phyloP scores from a whole-genome alignment of 2,329 filamentous ascomycete genomes.

The Aspergillus novoparasiticus region DNA sequence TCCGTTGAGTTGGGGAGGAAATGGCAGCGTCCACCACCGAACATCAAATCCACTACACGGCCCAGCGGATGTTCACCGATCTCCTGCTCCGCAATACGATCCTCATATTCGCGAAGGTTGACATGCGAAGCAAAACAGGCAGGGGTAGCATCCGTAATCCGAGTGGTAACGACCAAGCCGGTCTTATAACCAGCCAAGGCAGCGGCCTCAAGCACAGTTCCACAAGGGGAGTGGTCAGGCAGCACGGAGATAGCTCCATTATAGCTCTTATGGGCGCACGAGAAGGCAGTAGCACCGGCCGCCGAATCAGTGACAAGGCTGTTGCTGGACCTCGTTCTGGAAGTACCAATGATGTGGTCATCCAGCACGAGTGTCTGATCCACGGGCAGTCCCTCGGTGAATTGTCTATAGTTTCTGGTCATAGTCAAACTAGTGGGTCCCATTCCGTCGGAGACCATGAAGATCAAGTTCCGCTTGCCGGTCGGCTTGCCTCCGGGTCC shows the following conservation, averaged over 20 bases:
- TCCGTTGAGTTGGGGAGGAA: constrained; percentile 81
- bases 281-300: constrained; percentile 95
- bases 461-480: constrained; percentile 89
- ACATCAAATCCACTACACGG: constrained; percentile 84
- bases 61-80: constrained; percentile 85
- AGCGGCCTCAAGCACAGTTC: constrained; percentile 89
- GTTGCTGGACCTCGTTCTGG: constrained; percentile 79
- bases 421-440: constrained; percentile 86
- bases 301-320: constrained; percentile 93
- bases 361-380: constrained; percentile 80
- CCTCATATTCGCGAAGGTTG: constrained; percentile 75
- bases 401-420: constrained; percentile 84
- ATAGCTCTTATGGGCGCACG: constrained; percentile 90
- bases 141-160: constrained; percentile 93
- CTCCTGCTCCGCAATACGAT: constrained; percentile 90
- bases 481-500: constrained; percentile 46
- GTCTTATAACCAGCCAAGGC: constrained; percentile 91
- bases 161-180: constrained; percentile 90
- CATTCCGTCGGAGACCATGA: constrained; percentile 99
- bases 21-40: constrained; percentile 90
- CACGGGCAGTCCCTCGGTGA: constrained; percentile 70
- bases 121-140: constrained; percentile 94
- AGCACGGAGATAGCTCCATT: constrained; percentile 93
- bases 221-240: constrained; percentile 82
- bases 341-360: constrained; percentile 85